A percentile compares a stretch with the other conserved stretches of the same genome.
These are phyloP conservation scores for Fusarium devonianum DNA, from an alignment of 2,329 filamentous ascomycete genomes.

Conservation along the genomic window DNA sequence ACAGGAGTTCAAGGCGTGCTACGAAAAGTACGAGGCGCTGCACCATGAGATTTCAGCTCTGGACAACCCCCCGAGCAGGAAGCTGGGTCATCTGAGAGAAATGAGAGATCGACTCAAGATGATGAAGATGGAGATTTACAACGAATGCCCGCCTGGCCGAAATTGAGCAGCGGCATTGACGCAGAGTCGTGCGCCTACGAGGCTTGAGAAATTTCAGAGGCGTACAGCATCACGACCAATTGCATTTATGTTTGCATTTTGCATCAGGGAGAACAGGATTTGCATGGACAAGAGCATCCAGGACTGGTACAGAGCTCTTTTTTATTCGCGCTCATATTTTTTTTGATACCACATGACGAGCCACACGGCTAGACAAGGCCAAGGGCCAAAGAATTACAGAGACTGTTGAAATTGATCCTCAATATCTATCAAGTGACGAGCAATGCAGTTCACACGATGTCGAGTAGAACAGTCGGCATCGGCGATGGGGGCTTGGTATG, in stretches of 20 bases:
- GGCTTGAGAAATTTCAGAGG: constrained; percentile 26
- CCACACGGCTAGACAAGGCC: constrained; percentile 32
- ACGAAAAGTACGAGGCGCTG: constrained; percentile 63
- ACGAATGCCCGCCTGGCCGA: constrained; percentile 49
- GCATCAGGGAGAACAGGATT: constrained; percentile 36
- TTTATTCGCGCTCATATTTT: constrained; percentile 34
- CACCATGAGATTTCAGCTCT: constrained; percentile 62
- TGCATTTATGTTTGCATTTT: constrained; percentile 39
- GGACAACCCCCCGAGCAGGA: constrained; percentile 59
- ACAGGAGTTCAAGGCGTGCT: constrained; percentile 62
- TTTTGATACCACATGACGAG: constrained; percentile 41
- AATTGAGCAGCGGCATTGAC: constrained; percentile 33
- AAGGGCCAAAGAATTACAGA: constrained; percentile 37
- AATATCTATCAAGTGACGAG: constrained; percentile 8
- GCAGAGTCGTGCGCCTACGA: constrained; percentile 14
- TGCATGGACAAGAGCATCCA: constrained; percentile 36
- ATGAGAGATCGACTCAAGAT: constrained; percentile 61
- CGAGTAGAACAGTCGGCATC: not conserved
- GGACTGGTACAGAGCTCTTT: constrained; percentile 34
- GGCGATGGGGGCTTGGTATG: constrained; percentile 17
- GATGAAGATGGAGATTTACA: constrained; percentile 68
- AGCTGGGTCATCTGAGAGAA: constrained; percentile 58
- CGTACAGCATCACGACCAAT: constrained; percentile 39
- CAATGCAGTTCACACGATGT: not conserved
- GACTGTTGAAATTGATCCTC: constrained; percentile 30